These are phyloP conservation scores for Neurospora sp. DNA, from an alignment of 495 filamentous ascomycete genomes.

Conservation along the genomic window DNA sequence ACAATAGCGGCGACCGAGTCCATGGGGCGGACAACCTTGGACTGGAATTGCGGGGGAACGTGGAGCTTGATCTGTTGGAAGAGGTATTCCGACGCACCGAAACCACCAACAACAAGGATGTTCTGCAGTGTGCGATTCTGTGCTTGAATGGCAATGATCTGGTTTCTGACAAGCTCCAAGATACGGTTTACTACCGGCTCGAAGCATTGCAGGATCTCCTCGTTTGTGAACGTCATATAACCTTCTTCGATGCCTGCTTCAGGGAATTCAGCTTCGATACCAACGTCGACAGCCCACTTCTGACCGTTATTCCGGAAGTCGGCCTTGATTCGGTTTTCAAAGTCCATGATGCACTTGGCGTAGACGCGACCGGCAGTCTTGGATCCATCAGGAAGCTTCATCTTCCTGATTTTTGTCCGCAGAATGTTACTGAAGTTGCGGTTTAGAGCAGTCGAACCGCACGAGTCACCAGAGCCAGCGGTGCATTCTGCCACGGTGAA, in stretches of 20 bases:
- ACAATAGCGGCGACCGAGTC: slow-evolving; percentile 70
- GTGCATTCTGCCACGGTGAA: slow-evolving; percentile 69
- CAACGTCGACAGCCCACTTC: slow-evolving; percentile 69
- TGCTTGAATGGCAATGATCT: slow-evolving; percentile 70
- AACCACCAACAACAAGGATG: slow-evolving; percentile 64
- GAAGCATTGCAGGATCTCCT: slow-evolving; percentile 71
- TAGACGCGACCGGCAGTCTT: slow-evolving; percentile 66
- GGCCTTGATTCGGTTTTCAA: slow-evolving; percentile 70
- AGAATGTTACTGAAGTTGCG: slow-evolving; percentile 69
- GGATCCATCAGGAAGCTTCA: slow-evolving; percentile 67
- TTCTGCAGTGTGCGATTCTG: slow-evolving; percentile 64
- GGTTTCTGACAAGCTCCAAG: slow-evolving; percentile 61
- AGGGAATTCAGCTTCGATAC: slow-evolving; percentile 68
- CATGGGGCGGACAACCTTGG: slow-evolving; percentile 69
- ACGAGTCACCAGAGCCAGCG: slow-evolving; percentile 65
- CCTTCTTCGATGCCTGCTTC: slow-evolving; percentile 69
- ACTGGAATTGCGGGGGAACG: slow-evolving; percentile 69
- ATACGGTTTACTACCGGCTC: slow-evolving; percentile 68
- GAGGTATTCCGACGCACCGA: slow-evolving; percentile 67
- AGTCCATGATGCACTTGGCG: slow-evolving; percentile 74
- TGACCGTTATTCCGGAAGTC: slow-evolving; percentile 75
- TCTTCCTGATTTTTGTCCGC: slow-evolving; percentile 65
- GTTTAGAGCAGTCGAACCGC: slow-evolving; percentile 64
- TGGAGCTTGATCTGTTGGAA: slow-evolving; percentile 79
- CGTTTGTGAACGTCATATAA: slow-evolving; percentile 76